Evolutionary conservation across 192 early-diverging fungal genomes (phyloP).

Genomic region (Fimicolochytrium jonesii): DNA sequence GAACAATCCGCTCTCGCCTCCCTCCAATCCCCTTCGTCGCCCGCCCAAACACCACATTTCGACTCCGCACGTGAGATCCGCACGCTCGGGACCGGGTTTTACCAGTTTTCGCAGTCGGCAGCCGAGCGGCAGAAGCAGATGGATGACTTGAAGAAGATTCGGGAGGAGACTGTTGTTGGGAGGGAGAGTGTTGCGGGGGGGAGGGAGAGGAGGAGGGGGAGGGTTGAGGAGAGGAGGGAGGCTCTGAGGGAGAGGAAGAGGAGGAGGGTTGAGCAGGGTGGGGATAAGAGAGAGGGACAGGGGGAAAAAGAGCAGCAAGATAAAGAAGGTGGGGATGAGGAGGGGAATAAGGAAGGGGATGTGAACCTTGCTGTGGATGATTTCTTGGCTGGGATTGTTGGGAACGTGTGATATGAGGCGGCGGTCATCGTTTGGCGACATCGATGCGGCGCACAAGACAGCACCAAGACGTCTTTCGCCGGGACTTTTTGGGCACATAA

Average conservation of each 20-base stretch:
- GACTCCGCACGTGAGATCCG: conserved; percentile 52
- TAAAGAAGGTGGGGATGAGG: not conserved
- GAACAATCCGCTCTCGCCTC: conserved; percentile 29
- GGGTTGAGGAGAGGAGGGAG: conserved; percentile 32
- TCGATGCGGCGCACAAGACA: too few relatives aligned
- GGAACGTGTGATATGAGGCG: too few relatives aligned
- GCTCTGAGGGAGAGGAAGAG: conserved; percentile 25
- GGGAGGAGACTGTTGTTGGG: conserved; percentile 37
- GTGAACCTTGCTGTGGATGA: not conserved
- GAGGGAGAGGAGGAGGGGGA: conserved; percentile 27
- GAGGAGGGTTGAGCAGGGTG: not conserved
- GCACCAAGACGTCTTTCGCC: too few relatives aligned
- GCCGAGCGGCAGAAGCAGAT: conserved; percentile 57
- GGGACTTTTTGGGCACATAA: too few relatives aligned
- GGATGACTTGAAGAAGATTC: conserved; percentile 51
- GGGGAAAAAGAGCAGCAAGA: not conserved
- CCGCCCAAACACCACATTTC: conserved; percentile 30
- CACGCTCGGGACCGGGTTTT: conserved; percentile 66
- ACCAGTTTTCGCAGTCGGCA: conserved; percentile 64
- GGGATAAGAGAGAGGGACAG: not conserved
- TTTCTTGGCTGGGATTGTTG: not conserved
- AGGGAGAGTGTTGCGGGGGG: conserved; percentile 6
- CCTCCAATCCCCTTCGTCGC: too few relatives aligned
- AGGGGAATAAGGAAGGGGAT: not conserved
- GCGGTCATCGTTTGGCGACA: too few relatives aligned